phyloP scores from a whole-genome alignment of 2,329 filamentous ascomycete species.

The Claviceps africana region DNA sequence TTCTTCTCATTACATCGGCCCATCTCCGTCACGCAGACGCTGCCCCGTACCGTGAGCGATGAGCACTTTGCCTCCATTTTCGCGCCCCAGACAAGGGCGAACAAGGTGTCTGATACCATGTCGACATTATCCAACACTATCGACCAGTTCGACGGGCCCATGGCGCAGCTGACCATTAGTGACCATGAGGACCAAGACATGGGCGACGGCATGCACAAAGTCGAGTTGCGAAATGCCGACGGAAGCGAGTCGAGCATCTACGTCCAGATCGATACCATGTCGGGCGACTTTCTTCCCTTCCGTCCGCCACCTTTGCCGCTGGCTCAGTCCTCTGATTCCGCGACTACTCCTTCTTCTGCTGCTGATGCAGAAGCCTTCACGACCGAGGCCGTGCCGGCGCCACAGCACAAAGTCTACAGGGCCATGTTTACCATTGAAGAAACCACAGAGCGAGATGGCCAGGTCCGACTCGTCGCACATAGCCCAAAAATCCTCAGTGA shows the following conservation, averaged over 20 bases:
- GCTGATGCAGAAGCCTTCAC: slow-evolving; percentile 23
- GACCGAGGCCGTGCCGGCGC: slow-evolving; percentile 20
- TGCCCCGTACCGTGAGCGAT: slow-evolving; percentile 57
- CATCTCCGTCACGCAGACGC: slow-evolving; percentile 72
- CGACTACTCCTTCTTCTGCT: slow-evolving; percentile 12
- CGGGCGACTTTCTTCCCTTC: slow-evolving; percentile 65
- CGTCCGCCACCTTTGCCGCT: slow-evolving; percentile 68
- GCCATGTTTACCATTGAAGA: slow-evolving; percentile 55
- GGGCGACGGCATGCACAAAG: slow-evolving; percentile 33
- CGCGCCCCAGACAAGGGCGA: slow-evolving; percentile 35
- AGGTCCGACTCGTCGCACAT: slow-evolving; percentile 47
- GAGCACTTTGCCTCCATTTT: slow-evolving; percentile 81
- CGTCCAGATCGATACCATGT: slow-evolving; percentile 53
- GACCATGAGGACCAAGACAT: slow-evolving; percentile 26
- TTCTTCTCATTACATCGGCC: slow-evolving; percentile 96
- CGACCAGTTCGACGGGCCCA: slow-evolving; percentile 43
- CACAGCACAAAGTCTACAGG: slow-evolving; percentile 45
- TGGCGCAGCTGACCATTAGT: slow-evolving; percentile 37
- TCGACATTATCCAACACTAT: slow-evolving; percentile 50
- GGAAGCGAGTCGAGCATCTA: slow-evolving; percentile 45
- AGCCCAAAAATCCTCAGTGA: slow-evolving; percentile 43
- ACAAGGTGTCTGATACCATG: slow-evolving; percentile 47
- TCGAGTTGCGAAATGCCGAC: slow-evolving; percentile 41
- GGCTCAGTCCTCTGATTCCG: slow-evolving; percentile 33
- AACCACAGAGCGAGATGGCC: slow-evolving; percentile 43